Evolutionary conservation across 2,329 filamentous ascomycete genomes (phyloP), one percentile per base, ranked within the genome.

Genomic region (Neofusicoccum cordaticola): DNA sequence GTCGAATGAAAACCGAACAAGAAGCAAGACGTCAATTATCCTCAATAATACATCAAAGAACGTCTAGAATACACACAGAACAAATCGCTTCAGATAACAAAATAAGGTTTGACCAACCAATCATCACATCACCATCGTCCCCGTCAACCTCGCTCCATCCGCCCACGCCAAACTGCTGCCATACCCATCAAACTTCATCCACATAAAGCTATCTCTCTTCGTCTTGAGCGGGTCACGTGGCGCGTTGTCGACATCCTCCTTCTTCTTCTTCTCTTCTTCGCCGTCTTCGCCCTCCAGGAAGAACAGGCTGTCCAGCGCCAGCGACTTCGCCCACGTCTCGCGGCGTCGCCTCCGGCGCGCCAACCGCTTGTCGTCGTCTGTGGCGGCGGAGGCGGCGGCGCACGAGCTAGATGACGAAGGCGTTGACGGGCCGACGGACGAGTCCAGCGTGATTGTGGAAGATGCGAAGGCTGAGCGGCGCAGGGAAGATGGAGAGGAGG

Each of bases 141-240:
- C 53, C 13, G 53, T 35, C 53, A 58, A 35, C 15, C 53, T 44
- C 27, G 9, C 53, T 3, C 53, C 53, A 45, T 58, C 53, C 41
- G 53, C 53, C 53, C 53, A 58, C 39, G 53, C 41, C 53, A 58
- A 42, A 6, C 53, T 41, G 9, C 53, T 22, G 3, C 39, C 41
- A n/a, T 58, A 41, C 0, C 53, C 53, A 6, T 58, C 41, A 45
- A 58, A 58, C 41, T 58, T 44, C 53, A 58, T 58, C 53, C 53
- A 58, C 53, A 58, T 58, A 22, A 58, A 58, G 17, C 39, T 45
- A 13, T 58, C 39, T 5, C 53, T 27, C 27, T 35, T 58, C 27
- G 53, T 13, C 15, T 9, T 22, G 7, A 42, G 53, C 22, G 41
- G n/a, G 5, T 44, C 27, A 15, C 13, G 7, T 22, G 22, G 41